phyloP scores from a whole-genome alignment of 176 grass and related monocot genomes.

The Puya raimondii region DNA sequence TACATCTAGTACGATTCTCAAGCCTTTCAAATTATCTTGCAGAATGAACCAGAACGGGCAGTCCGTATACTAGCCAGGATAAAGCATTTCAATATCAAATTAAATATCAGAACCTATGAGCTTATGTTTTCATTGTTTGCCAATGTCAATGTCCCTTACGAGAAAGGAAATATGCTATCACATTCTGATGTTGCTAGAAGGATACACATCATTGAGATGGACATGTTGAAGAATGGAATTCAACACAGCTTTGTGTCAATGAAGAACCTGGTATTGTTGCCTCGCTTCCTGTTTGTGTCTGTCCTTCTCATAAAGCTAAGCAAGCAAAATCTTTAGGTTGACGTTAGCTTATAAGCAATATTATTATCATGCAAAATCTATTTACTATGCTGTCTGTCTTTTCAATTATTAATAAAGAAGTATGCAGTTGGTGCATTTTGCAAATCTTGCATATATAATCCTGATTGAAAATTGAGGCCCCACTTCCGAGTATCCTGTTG shows the following conservation, averaged over 20 bases:
- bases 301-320: too few relatives aligned
- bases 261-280: constrained; percentile 58
- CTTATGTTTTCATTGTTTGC: constrained; percentile 77
- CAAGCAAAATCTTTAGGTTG: too few relatives aligned
- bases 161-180: constrained; percentile 80
- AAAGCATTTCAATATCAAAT: constrained; percentile 56
- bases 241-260: constrained; percentile 53
- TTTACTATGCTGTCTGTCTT: too few relatives aligned
- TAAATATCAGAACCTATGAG: constrained; percentile 54
- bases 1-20: too few relatives aligned
- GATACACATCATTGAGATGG: constrained; percentile 60
- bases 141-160: constrained; percentile 62
- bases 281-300: constrained; percentile 5
- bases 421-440: too few relatives aligned
- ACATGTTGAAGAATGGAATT: constrained; percentile 73
- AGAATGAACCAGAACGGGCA: constrained; percentile 79
- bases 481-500: too few relatives aligned
- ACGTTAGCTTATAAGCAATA: too few relatives aligned
- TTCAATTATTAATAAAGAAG: too few relatives aligned
- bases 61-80: constrained; percentile 60
- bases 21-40: constrained; percentile 12
- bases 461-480: too few relatives aligned
- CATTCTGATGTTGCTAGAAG: constrained; percentile 76
- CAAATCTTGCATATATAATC: too few relatives aligned
- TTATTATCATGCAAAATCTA: too few relatives aligned